Evolutionary conservation across 73 alveolate genomes (phyloP), one percentile per base, ranked within the genome.

Genomic region (Breviolum minutum): DNA sequence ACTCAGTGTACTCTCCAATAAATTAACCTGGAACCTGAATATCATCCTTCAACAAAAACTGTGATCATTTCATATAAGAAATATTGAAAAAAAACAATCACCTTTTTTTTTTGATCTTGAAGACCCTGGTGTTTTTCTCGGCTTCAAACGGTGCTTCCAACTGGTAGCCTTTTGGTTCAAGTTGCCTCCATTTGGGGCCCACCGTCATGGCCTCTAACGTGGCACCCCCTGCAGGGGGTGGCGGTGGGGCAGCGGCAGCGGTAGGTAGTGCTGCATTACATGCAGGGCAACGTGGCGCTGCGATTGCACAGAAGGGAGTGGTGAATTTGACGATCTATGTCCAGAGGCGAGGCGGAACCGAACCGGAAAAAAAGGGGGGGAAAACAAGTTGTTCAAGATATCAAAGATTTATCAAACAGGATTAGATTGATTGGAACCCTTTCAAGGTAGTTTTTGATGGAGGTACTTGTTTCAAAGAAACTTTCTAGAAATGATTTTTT

Each of bases 261-360:
- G 94, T 86, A 63, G 94, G 94, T 64, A 61, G 13, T 61, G 94
- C 94, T 26, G 94, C 94, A 6, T n/a, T 86, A 63, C 94, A 86
- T 27, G 94, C 80, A 7, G 94, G 80, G 29, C 94, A 86, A 79
- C 77, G 79, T 27, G 94, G 94, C 17, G 94, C 94, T 13, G 80
- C 77, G 29, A 63, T 86, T 27, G 94, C 94, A 63, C 94, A 86
- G 94, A 61, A 63, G 79, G 94, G 94, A 63, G 94, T 86, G 77
- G 94, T 86, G 27, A 86, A 63, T 27, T 63, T 86, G 61, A 86
- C 94, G 16, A 86, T 86, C 40, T 86, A 86, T 26, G 94, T 86
- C 22, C 94, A 86, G 94, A 61, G 92, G 92, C 92, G n/a, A 17
- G 17, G 3, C 11, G 85, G 30, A 8, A n/a, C n/a, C n/a, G n/a